These are phyloP conservation scores for Gracilaria domingensis DNA, from an alignment of 23 red algal species.

Conservation along the genomic window DNA sequence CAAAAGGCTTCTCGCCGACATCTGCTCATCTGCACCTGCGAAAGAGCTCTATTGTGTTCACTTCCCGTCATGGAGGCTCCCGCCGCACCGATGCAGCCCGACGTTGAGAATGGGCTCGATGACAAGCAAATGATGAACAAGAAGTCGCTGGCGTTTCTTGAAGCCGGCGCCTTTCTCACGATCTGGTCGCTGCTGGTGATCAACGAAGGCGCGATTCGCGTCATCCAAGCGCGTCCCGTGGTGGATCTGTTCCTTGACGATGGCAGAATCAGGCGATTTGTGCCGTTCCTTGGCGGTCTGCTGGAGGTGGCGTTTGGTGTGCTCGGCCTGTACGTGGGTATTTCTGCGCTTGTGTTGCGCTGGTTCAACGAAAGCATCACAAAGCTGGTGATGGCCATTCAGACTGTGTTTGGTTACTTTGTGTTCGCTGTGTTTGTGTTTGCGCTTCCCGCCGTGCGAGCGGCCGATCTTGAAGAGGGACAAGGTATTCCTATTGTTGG, in stretches of 20 bases:
- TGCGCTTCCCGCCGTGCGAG: conserved; percentile 44
- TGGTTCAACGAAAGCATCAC: conserved; percentile 48
- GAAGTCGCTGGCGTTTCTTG: conserved; percentile 15
- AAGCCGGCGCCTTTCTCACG: conserved; percentile 56
- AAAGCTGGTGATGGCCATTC: conserved; percentile 26
- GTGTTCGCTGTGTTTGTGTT: conserved; percentile 72
- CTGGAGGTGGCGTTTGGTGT: conserved; percentile 64
- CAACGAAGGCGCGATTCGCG: conserved; percentile 63
- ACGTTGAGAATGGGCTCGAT: neutral
- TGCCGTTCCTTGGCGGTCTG: conserved; percentile 49
- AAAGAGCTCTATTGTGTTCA: no score
- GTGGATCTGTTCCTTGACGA: neutral
- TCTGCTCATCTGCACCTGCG: no score
- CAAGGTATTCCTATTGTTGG: neutral
- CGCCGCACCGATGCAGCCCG: neutral
- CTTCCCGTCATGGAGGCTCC: neutral
- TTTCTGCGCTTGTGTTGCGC: conserved; percentile 29
- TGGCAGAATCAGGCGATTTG: neutral
- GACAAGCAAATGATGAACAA: conserved; percentile 8
- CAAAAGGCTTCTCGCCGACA: no score
- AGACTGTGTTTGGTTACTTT: conserved; percentile 41
- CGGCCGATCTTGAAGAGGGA: neutral
- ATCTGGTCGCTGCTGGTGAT: conserved; percentile 67
- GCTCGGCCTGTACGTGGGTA: conserved; percentile 44
- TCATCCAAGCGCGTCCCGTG: conserved; percentile 38